Percentiles rank a stretch among this genome's conserved stretches.
phyloP scores from a whole-genome alignment of 2,329 filamentous ascomycete genomes.

The Biscogniauxia mediterranea region DNA sequence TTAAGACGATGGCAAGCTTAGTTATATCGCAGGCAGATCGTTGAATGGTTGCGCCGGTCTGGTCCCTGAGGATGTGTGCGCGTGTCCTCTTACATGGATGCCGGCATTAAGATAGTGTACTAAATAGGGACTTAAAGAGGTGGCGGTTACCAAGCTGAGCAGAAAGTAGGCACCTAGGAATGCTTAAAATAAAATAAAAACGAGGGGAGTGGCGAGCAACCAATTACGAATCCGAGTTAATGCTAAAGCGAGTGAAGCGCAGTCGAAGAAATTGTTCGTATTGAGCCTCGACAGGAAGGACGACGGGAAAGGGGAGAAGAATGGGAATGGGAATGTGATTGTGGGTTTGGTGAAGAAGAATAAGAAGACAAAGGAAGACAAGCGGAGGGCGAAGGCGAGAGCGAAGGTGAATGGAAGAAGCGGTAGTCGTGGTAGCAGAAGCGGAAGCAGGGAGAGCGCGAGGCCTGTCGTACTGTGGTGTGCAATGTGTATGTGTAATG shows the following conservation, averaged over 20 bases:
- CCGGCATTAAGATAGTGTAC: background rate
- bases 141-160: background rate
- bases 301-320: background rate
- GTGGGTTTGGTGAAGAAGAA: too few relatives aligned
- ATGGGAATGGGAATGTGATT: background rate
- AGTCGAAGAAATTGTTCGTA: background rate
- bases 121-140: background rate
- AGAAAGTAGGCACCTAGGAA: background rate
- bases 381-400: background rate
- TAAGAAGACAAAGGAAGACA: background rate
- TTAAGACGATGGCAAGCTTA: background rate
- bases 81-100: background rate
- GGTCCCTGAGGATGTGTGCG: too few relatives aligned
- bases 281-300: background rate
- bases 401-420: too few relatives aligned
- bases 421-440: too few relatives aligned
- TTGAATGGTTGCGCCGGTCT: background rate
- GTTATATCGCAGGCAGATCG: background rate
- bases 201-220: background rate
- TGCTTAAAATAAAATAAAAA: background rate
- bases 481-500: background rate
- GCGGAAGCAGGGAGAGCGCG: background rate
- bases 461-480: background rate
- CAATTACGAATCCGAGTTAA: background rate
- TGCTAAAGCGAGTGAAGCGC: background rate